phyloP scores from a whole-genome alignment of 2,329 filamentous ascomycete genomes.

The Knufia petricola region DNA sequence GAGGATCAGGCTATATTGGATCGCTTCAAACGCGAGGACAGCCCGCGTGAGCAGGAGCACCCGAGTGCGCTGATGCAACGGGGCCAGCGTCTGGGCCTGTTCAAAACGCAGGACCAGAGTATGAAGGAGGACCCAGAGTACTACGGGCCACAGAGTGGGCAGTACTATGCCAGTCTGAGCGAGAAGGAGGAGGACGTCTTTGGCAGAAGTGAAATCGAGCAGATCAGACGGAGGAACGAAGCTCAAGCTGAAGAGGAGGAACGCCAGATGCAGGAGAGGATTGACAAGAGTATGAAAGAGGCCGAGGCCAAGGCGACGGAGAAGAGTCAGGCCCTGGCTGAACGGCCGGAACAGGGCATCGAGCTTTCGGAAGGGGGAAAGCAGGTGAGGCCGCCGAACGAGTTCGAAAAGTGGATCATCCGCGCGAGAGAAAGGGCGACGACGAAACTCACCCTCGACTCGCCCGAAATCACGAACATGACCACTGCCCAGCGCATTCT shows the following conservation, averaged over 20 bases:
- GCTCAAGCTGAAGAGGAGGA: conserved; percentile 34
- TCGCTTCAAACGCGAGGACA: conserved; percentile 29
- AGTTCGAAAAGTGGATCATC: conserved; percentile 22
- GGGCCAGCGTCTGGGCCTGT: conserved; percentile 33
- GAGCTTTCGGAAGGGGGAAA: conserved; percentile 12
- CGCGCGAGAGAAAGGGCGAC: conserved; percentile 16
- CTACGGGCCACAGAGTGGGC: conserved; percentile 30
- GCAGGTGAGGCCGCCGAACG: conserved; percentile 20
- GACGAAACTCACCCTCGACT: conserved; percentile 18
- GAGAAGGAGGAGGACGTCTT: conserved; percentile 33
- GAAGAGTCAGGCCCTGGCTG: conserved; percentile 25
- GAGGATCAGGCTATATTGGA: conserved; percentile 41
- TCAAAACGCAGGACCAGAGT: conserved; percentile 27
- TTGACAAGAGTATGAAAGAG: conserved; percentile 44
- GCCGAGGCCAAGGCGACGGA: conserved; percentile 26
- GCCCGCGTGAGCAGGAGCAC: conserved; percentile 15
- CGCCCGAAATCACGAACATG: conserved; percentile 18
- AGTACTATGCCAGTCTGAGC: conserved; percentile 32
- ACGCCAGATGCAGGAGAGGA: conserved; percentile 40
- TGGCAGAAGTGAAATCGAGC: conserved; percentile 34
- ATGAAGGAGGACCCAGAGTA: conserved; percentile 11
- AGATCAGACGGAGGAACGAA: conserved; percentile 33
- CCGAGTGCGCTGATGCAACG: conserved; percentile 24
- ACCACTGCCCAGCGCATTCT: conserved; percentile 34
- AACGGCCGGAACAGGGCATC: conserved; percentile 19